phyloP scores from a whole-genome alignment of 805 yeast genomes.

The Saturnispora galanensis region DNA sequence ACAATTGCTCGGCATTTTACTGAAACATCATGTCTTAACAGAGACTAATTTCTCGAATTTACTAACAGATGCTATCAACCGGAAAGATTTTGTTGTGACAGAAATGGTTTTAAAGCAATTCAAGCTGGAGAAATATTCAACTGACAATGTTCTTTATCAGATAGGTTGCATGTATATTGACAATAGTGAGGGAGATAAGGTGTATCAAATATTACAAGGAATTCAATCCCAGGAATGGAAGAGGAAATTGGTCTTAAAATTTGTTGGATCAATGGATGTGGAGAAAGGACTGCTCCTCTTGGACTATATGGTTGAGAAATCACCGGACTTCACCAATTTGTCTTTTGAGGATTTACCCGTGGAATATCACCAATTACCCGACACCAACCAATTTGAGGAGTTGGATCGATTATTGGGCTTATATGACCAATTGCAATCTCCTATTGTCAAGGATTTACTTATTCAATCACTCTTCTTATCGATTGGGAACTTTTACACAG shows the following conservation, averaged over 20 bases:
- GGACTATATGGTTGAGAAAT: background rate
- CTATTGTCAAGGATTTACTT: slow-evolving; percentile 10
- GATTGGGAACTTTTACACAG: slow-evolving; percentile 13
- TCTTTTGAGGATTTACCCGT: slow-evolving; percentile 9
- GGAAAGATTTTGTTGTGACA: background rate
- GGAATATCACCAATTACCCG: slow-evolving; percentile 6
- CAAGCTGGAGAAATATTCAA: background rate
- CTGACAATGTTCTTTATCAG: slow-evolving; percentile 6
- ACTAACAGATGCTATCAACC: slow-evolving; percentile 10
- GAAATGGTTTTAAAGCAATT: background rate
- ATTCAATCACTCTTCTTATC: slow-evolving; percentile 16
- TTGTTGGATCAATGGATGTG: slow-evolving; percentile 9
- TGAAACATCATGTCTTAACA: background rate
- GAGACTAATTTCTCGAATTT: slow-evolving; percentile 11
- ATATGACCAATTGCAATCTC: slow-evolving; percentile 1
- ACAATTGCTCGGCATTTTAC: slow-evolving; percentile 10
- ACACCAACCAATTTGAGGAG: slow-evolving; percentile 8
- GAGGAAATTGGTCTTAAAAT: slow-evolving; percentile 5
- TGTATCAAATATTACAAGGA: slow-evolving; percentile 5
- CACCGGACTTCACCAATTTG: background rate
- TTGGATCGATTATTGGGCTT: slow-evolving; percentile 4
- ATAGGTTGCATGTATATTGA: slow-evolving; percentile 5
- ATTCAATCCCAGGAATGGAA: slow-evolving; percentile 7
- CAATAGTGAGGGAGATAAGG: slow-evolving; percentile 9
- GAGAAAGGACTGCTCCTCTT: slow-evolving; percentile 4